phyloP scores from a whole-genome alignment of 169 alveolate species.

The Babesia bigemina region DNA sequence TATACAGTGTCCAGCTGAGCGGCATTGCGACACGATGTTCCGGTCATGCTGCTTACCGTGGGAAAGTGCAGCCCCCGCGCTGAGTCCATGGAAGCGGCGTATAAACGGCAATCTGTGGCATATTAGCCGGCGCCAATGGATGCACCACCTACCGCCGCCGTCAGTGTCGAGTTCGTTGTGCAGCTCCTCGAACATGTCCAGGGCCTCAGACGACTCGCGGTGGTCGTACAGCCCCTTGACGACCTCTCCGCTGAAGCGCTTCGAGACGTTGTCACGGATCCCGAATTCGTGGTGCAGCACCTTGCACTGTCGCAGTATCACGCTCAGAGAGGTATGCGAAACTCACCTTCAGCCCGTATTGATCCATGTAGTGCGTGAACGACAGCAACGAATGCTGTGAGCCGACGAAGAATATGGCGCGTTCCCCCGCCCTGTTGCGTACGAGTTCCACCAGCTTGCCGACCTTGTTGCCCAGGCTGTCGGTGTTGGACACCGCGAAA shows the following conservation, averaged over 20 bases:
- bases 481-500: slow-evolving; percentile 25
- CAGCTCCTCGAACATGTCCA: slow-evolving; percentile 24
- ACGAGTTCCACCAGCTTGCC: slow-evolving; percentile 14
- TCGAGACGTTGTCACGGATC: slow-evolving; percentile 43
- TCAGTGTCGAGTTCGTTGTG: slow-evolving; percentile 14
- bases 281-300: slow-evolving; percentile 66
- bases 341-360: slow-evolving; percentile 42
- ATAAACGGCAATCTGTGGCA: slow-evolving; percentile 15
- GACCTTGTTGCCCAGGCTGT: slow-evolving; percentile 44
- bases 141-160: slow-evolving; percentile 4
- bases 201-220: slow-evolving; percentile 20
- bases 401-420: slow-evolving; percentile 38
- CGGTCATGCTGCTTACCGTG: slow-evolving; percentile 23
- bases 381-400: slow-evolving; percentile 47
- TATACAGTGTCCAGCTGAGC: slow-evolving; percentile 54
- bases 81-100: slow-evolving; percentile 66
- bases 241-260: slow-evolving; percentile 26
- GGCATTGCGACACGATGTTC: not conserved
- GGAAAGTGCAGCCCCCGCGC: slow-evolving; percentile 70
- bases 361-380: slow-evolving; percentile 25
- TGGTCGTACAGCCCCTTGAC: slow-evolving; percentile 27
- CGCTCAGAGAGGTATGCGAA: not conserved
- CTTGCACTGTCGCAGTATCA: slow-evolving; percentile 43
- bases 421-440: slow-evolving; percentile 14
- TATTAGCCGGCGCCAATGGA: not conserved